Conservation (phyloP, 73 alveolate species). For the Vitrella brassicaformis region DNA sequence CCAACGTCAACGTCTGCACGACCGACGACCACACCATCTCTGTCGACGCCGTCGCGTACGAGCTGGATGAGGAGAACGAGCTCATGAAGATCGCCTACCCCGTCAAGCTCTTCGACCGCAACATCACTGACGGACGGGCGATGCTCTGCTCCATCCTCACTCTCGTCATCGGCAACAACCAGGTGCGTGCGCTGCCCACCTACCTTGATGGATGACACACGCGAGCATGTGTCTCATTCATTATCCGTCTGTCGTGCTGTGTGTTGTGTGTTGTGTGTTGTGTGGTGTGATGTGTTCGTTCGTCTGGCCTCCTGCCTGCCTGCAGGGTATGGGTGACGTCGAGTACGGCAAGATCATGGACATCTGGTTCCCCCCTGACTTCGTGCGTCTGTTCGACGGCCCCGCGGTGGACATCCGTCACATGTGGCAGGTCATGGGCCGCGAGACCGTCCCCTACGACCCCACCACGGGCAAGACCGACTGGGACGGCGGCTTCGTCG, state of each 20-base stretch:
- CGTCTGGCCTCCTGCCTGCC: too few relatives aligned
- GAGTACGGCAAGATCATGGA: slow-evolving; percentile 34
- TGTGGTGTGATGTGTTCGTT: too few relatives aligned
- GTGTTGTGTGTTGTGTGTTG: too few relatives aligned
- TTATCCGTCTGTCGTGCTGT: too few relatives aligned
- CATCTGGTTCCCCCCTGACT: slow-evolving; percentile 15
- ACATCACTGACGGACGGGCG: slow-evolving; percentile 18
- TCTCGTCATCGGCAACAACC: slow-evolving; percentile 11
- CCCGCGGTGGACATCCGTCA: slow-evolving; percentile 17
- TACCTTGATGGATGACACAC: too few relatives aligned
- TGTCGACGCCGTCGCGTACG: slow-evolving; percentile 10
- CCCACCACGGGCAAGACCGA: not conserved
- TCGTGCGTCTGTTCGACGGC: slow-evolving; percentile 17
- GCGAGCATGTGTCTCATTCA: too few relatives aligned
- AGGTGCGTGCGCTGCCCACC: too few relatives aligned
- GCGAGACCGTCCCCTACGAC: slow-evolving; percentile 3
- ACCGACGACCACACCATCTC: slow-evolving; percentile 24
- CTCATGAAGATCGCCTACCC: slow-evolving; percentile 22
- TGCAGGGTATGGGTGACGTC: slow-evolving; percentile 35
- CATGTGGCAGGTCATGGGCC: slow-evolving; percentile 32
- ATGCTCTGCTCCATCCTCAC: slow-evolving; percentile 17
- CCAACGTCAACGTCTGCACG: slow-evolving; percentile 32
- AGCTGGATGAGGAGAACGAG: slow-evolving; percentile 10
- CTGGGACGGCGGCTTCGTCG: slow-evolving; percentile 22
- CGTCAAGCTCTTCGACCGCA: slow-evolving; percentile 10